Evolutionary conservation across 2,329 filamentous ascomycete genomes (phyloP), one percentile per base, ranked within the genome.

Genomic region (Metarhizium anisopliae): DNA sequence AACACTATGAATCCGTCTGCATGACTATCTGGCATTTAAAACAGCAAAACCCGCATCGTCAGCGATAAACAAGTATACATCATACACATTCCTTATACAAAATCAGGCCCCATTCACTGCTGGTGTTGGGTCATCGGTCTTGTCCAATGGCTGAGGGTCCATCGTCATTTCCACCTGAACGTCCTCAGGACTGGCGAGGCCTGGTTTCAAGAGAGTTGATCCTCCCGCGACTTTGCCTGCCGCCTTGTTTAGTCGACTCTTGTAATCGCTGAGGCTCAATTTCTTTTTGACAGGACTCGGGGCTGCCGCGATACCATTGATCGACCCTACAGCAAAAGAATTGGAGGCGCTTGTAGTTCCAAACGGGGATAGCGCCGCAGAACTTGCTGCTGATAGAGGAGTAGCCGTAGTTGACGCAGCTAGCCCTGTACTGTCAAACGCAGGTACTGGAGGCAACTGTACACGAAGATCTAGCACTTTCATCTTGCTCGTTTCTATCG

Each of bases 241-340:
- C 3, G 76, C 76, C 64, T 82, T 84, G 63, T 78, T 80, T 70
- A 78, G 74, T 52, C 80, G 74, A 59, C 78, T 81, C 66, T 81
- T 83, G 63, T 87, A 87, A 63, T 86, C 84, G 62, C 82, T 86
- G 2, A 86, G 67, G 59, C 81, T 86, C 42, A 87, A 70, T 67
- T 86, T 86, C 74, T 87, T 86, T 69, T 85, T 85, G 36, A 83
- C 72, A 2, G 84, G 83, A 59, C 81, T 85, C 2, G 81, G 80
- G 25, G 76, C 74, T 10, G 74, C 74, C 6, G 66, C 67, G 8
- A 72, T 61, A 14, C 77, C 74, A 55, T 78, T 81, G 38, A 74
- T 63, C 0, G 70, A 62, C 0, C 73, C 59, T 6, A 72, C 64
- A 4, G 70, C 63, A 53, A 82, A 78, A 0, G 78, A 71, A 50